Evolutionary conservation across 2,329 filamentous ascomycete species (phyloP), one percentile per base, ranked within the genome.

Genomic region (Xylariaceae sp.): DNA sequence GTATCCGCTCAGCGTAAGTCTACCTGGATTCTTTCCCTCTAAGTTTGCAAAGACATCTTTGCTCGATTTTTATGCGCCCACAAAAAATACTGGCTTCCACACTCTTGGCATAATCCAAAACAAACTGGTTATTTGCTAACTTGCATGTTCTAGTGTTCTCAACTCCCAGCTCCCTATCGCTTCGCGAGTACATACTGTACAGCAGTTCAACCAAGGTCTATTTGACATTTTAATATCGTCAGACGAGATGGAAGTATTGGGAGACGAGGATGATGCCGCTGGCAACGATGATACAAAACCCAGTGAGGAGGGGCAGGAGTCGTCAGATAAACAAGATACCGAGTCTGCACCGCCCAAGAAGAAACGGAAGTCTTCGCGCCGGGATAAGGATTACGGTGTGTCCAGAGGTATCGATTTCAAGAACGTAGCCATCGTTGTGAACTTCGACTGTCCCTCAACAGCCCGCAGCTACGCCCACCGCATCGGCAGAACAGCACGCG

Each of bases 161-260:
- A 99, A 99, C 76, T 94, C 91, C 0, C 93, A 99, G 71, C 77
- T 99, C 41, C 94, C 94, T 0, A 87, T 97, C 65, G 97, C 97
- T 70, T 94, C 90, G 1, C 83, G 94, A 61, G 86, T 97, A 45
- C 93, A 99, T 72, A 92, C 96, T 1, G 93, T 99, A 2, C 89
- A 97, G 68, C 92, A 97, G 73, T 99, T 99, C 77, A 99, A 97
- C 78, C 89, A 90, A 75, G 90, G 90, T 56, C 87, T 97, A 5
- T 99, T 99, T 80, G 93, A 99, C 68, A 97, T 97, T 63, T 92
- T 99, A 66, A 96, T 99, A 68, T 94, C 94, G 0, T 92, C 91
- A 0, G 94, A 99, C 68, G 92, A 96, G 72, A 88, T 89, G 65
- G 92, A 96, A 71, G 84, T 95, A 9, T 74, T 96, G 9, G 91